Evolutionary conservation across 2,329 filamentous ascomycete genomes (phyloP).

Genomic region (Sordariomycetes sp.): DNA sequence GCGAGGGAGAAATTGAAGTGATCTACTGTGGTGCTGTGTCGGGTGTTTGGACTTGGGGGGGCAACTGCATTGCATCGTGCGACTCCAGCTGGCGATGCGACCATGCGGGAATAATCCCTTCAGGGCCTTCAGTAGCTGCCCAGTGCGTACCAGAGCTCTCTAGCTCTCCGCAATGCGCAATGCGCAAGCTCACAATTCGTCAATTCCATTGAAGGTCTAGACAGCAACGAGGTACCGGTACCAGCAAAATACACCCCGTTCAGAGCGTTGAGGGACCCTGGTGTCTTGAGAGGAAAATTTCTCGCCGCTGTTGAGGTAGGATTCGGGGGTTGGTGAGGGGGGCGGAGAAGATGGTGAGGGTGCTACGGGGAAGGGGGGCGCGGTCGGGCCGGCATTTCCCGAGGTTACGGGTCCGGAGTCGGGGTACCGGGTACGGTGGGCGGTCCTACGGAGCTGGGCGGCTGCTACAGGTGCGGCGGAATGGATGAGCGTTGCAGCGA

Average conservation of each 20-base stretch:
- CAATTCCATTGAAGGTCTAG: not conserved
- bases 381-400: not conserved
- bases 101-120: too few relatives aligned
- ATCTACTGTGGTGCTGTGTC: too few relatives aligned
- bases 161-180: too few relatives aligned
- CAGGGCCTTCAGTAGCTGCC: too few relatives aligned
- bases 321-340: not conserved
- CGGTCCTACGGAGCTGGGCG: not conserved
- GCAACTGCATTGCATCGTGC: too few relatives aligned
- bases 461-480: not conserved
- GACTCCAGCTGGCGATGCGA: too few relatives aligned
- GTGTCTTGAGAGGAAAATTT: not conserved
- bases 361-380: too few relatives aligned
- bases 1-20: not conserved
- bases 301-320: not conserved
- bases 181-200: not conserved
- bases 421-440: not conserved
- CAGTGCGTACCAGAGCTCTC: too few relatives aligned
- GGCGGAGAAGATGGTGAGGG: too few relatives aligned
- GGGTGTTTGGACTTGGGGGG: too few relatives aligned
- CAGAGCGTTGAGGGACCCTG: not conserved
- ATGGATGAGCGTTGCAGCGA: too few relatives aligned
- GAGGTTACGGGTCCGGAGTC: not conserved
- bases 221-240: not conserved
- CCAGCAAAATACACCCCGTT: not conserved